Evolutionary conservation across 1,139 yeast species (phyloP), one percentile per base, ranked within the genome.

Genomic region (Candida dubliniensis): DNA sequence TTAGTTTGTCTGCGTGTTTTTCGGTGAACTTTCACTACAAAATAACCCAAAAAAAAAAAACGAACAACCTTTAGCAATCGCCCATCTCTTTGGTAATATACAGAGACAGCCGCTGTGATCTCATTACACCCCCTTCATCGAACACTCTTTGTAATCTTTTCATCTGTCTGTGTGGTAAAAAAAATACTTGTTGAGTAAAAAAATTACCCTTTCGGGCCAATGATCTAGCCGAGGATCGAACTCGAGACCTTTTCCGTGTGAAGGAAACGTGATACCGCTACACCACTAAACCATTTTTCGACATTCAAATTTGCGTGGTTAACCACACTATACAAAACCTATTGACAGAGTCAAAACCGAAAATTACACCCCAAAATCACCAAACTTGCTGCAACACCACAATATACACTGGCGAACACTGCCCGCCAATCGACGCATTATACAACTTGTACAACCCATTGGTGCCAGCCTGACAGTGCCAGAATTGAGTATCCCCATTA

Each of bases 391-490:
- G 12, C 32, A 30, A 30, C n/a, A 68, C 55, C 30, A 63, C 66
- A 46, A 71, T 62, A 52, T 68, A 71, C 43, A 68, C 62, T 46
- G 58, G 60, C 18, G 64, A 55, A 59, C 77, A 71, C 59, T 70
- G 74, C 10, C 56, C 59, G 25, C 72, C 74, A 47, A 68, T 63
- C 45, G 63, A 58, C 57, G 66, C 60, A 55, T 69, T 74, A 51
- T 71, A 71, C 55, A 71, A 65, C 61, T 71, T 71, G 64, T 66
- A 70, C 60, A 71, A 71, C 23, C 29, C 36, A 2, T 12, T 8
- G 52, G 59, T 65, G 37, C 76, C 76, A 13, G 76, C 69, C 51
- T 55, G 55, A 53, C 77, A 71, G 55, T 67, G 64, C 74, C 75
- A 42, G 30, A 42, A 42, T 11, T 8, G 25, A 8, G 41, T 42